Conservation (phyloP, 1,139 yeast species). For the Lipomyces yarrowii region DNA sequence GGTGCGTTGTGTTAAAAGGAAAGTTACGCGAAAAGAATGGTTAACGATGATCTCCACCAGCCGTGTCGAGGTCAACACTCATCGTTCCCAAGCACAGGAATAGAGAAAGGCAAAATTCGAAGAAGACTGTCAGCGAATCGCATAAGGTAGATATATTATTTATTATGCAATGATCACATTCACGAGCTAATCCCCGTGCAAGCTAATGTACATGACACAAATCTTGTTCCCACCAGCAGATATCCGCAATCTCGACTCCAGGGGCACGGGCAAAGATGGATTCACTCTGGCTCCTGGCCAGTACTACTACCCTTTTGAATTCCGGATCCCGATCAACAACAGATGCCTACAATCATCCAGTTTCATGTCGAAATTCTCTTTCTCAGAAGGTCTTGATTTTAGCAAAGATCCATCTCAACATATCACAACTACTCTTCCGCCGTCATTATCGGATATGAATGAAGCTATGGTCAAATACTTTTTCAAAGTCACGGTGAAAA, state of each 20-base stretch:
- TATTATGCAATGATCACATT: neutral
- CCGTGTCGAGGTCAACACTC: slow-evolving; percentile 29
- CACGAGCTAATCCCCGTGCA: neutral
- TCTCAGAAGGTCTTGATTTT: slow-evolving; percentile 41
- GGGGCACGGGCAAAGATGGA: slow-evolving; percentile 52
- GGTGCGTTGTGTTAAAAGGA: slow-evolving; percentile 49
- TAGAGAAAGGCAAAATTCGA: slow-evolving; percentile 31
- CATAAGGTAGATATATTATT: slow-evolving; percentile 49
- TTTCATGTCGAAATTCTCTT: slow-evolving; percentile 46
- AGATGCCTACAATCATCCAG: slow-evolving; percentile 50
- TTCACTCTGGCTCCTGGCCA: slow-evolving; percentile 64
- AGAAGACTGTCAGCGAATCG: slow-evolving; percentile 45
- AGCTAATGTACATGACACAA: slow-evolving; percentile 52
- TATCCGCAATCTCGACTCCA: slow-evolving; percentile 42
- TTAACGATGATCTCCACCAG: slow-evolving; percentile 2
- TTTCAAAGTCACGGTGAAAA: slow-evolving; percentile 60
- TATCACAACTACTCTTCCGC: slow-evolving; percentile 54
- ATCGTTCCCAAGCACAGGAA: slow-evolving; percentile 35
- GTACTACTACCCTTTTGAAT: slow-evolving; percentile 59
- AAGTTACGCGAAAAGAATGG: slow-evolving; percentile 4
- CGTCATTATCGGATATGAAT: slow-evolving; percentile 55
- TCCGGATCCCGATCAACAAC: slow-evolving; percentile 55
- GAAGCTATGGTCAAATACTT: slow-evolving; percentile 48
- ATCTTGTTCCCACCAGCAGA: slow-evolving; percentile 66
- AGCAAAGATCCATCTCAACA: slow-evolving; percentile 45